Percentiles rank a stretch among this genome's conserved stretches.
Evolutionary conservation across 2,329 filamentous ascomycete species (phyloP).

Genomic region (Rachicladosporium sp.): DNA sequence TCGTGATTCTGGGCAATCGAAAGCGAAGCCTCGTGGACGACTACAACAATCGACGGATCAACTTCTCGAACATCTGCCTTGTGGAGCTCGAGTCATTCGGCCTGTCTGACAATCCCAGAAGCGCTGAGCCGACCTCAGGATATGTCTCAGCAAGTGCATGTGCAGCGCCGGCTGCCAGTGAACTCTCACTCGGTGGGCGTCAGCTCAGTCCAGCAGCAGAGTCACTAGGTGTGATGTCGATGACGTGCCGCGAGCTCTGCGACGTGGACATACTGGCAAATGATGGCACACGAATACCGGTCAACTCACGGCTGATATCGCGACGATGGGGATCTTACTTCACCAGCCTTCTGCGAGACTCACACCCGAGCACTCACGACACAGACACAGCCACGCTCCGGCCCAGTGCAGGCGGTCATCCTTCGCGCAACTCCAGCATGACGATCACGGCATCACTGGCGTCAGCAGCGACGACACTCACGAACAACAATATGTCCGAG

Average conservation of each 20-base stretch:
- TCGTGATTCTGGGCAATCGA: conserved; percentile 87
- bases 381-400: conserved; percentile 64
- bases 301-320: conserved; percentile 81
- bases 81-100: conserved; percentile 96
- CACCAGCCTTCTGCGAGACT: conserved; percentile 78
- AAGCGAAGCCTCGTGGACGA: conserved; percentile 92
- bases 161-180: conserved; percentile 10
- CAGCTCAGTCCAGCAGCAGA: conserved; percentile 66
- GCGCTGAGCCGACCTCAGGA: conserved; percentile 62
- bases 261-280: conserved; percentile 97
- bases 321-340: conserved; percentile 93
- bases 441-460: conserved; percentile 58
- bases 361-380: conserved; percentile 46
- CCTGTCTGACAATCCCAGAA: conserved; percentile 88
- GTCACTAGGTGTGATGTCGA: conserved; percentile 69
- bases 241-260: conserved; percentile 69
- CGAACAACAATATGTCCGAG: conserved; percentile 34
- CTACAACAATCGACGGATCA: conserved; percentile 95
- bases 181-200: conserved; percentile 59
- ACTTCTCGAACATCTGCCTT: conserved; percentile 93
- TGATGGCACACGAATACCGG: conserved; percentile 78
- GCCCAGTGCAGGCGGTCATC: conserved; percentile 38
- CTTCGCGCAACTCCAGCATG: conserved; percentile 65
- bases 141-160: conserved; percentile 75
- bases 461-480: conserved; percentile 27